These are phyloP conservation scores for Knoxia roxburghii DNA, from an alignment of 257 asterid species.

Conservation along the genomic window DNA sequence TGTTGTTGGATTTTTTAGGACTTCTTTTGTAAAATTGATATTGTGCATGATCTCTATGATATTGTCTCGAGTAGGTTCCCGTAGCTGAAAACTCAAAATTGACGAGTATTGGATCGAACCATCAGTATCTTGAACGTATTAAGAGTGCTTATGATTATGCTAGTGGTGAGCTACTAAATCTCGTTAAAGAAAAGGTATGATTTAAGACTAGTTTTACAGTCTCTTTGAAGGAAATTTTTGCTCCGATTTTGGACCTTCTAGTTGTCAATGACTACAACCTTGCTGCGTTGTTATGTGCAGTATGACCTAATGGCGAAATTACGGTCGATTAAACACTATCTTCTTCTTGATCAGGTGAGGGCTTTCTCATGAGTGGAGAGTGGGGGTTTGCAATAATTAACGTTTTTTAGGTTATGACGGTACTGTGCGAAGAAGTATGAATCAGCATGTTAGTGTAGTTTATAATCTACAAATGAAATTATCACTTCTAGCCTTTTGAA, in stretches of 20 bases:
- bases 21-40: constrained; percentile 19
- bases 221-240: not conserved
- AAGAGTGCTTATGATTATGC: constrained; percentile 95
- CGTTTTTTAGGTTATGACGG: not conserved
- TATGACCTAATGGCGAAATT: constrained; percentile 94
- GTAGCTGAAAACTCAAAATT: constrained; percentile 74
- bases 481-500: constrained; percentile 1
- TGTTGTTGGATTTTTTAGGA: not conserved
- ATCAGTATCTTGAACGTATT: constrained; percentile 89
- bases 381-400: not conserved
- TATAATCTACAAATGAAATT: not conserved
- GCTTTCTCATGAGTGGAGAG: constrained; percentile 4
- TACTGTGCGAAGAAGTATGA: not conserved
- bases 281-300: constrained; percentile 40
- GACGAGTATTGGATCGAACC: constrained; percentile 79
- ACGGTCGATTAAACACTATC: constrained; percentile 95
- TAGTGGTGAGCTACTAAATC: constrained; percentile 89
- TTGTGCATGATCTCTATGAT: constrained; percentile 29
- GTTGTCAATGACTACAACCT: constrained; percentile 7
- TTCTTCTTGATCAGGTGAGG: constrained; percentile 97
- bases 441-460: not conserved
- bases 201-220: constrained; percentile 4
- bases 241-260: not conserved
- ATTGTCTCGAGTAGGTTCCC: constrained; percentile 64
- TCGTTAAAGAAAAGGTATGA: constrained; percentile 84